phyloP scores from a whole-genome alignment of 805 yeast genomes.

The Sugiyamaella americana region DNA sequence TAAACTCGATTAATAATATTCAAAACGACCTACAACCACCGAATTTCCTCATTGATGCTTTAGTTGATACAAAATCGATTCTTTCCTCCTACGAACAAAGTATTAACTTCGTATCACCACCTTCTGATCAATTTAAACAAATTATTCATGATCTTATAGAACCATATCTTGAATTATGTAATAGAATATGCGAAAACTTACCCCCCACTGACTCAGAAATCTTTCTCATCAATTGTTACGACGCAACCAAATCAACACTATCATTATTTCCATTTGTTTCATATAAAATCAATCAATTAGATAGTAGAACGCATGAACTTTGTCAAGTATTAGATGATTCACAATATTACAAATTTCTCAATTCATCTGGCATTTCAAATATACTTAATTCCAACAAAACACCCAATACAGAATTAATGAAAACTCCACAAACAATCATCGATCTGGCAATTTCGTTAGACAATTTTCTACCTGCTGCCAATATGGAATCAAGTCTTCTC shows the following conservation, averaged over 20 bases:
- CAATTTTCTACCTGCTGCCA: constrained; percentile 32
- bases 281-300: constrained; percentile 28
- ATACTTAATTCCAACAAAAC: neutral
- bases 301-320: constrained; percentile 24
- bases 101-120: constrained; percentile 17
- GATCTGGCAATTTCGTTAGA: constrained; percentile 26
- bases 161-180: constrained; percentile 29
- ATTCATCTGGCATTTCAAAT: constrained; percentile 21
- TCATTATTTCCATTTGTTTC: constrained; percentile 28
- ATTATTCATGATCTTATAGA: constrained; percentile 30
- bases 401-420: neutral
- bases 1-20: constrained; percentile 14
- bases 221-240: constrained; percentile 33
- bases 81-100: constrained; percentile 42
- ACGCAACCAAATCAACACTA: constrained; percentile 28
- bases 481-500: constrained; percentile 26
- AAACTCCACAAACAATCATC: constrained; percentile 9
- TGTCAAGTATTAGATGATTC: constrained; percentile 24
- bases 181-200: constrained; percentile 22
- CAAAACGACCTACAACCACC: constrained; percentile 62
- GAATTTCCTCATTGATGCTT: constrained; percentile 70
- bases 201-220: constrained; percentile 30
- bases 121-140: constrained; percentile 16
- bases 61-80: constrained; percentile 53
- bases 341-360: constrained; percentile 22